Percentiles rank a stretch among this genome's conserved stretches.
Evolutionary conservation across 2,329 filamentous ascomycete species (phyloP).

Genomic region (Nigrospora osmanthi): DNA sequence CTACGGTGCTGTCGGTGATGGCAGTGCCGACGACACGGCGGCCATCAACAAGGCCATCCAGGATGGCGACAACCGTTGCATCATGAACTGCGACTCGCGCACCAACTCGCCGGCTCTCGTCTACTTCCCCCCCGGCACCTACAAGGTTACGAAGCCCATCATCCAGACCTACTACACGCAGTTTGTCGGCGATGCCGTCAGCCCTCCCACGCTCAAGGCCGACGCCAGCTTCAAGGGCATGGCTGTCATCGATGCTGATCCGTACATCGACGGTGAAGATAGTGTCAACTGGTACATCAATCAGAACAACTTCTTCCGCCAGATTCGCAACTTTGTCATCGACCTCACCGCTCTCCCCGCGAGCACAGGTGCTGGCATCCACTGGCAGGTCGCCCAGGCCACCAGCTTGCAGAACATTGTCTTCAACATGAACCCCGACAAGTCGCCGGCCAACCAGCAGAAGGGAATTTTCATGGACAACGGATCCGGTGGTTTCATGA

Average conservation of each 20-base stretch:
- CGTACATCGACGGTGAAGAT: slow-evolving; percentile 59
- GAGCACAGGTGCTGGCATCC: slow-evolving; percentile 60
- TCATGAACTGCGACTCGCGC: slow-evolving; percentile 70
- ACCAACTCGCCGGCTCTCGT: slow-evolving; percentile 81
- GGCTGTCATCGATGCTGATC: slow-evolving; percentile 82
- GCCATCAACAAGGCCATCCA: slow-evolving; percentile 82
- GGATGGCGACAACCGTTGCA: slow-evolving; percentile 67
- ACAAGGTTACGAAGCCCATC: slow-evolving; percentile 71
- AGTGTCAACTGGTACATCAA: slow-evolving; percentile 67
- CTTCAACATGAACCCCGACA: slow-evolving; percentile 69
- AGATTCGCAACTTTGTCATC: slow-evolving; percentile 75
- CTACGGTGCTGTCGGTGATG: slow-evolving; percentile 64
- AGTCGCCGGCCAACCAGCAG: slow-evolving; percentile 57
- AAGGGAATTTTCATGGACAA: slow-evolving; percentile 81
- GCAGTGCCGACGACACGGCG: slow-evolving; percentile 70
- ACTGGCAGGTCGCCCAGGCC: slow-evolving; percentile 82
- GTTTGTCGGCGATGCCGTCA: slow-evolving; percentile 72
- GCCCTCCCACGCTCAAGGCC: slow-evolving; percentile 69
- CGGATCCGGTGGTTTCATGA: slow-evolving; percentile 77
- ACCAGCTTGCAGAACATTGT: slow-evolving; percentile 74
- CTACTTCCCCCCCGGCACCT: slow-evolving; percentile 87
- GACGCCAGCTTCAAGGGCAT: slow-evolving; percentile 69
- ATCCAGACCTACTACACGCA: slow-evolving; percentile 90
- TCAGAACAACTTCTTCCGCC: slow-evolving; percentile 78
- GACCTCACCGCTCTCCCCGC: slow-evolving; percentile 61